Percentiles rank a stretch among this genome's conserved stretches.
These are phyloP conservation scores for Tillandsia leiboldiana DNA, from an alignment of 176 grass and related monocot species.

Conservation along the genomic window DNA sequence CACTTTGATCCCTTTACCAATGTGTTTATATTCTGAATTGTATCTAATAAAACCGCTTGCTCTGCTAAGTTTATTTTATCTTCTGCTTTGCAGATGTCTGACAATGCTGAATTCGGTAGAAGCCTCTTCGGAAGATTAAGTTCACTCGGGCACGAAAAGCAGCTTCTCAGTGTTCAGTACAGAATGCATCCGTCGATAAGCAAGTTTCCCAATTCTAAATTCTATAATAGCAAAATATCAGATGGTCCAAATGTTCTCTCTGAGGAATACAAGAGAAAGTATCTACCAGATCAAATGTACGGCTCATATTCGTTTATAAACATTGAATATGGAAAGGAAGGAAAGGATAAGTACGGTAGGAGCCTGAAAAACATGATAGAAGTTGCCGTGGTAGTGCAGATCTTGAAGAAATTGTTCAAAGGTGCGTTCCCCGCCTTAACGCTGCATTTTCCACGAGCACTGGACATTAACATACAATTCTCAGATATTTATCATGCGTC, in stretches of 20 bases:
- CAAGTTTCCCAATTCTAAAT: conserved; percentile 57
- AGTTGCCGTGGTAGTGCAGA: conserved; percentile 23
- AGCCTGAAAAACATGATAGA: conserved; percentile 62
- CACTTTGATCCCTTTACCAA: neutral
- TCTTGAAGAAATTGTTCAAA: conserved; percentile 38
- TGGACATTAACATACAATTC: too few relatives aligned
- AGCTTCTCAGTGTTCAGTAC: conserved; percentile 69
- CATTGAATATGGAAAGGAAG: conserved; percentile 45
- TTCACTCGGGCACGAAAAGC: conserved; percentile 56
- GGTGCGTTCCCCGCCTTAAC: conserved; percentile 16
- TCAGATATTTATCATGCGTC: too few relatives aligned
- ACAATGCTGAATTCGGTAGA: conserved; percentile 54
- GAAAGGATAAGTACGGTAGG: conserved; percentile 28
- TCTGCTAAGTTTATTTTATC: too few relatives aligned
- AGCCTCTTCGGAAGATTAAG: conserved; percentile 70
- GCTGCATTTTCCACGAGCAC: neutral
- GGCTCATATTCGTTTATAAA: conserved; percentile 69
- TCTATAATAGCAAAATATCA: conserved; percentile 53
- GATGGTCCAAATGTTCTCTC: conserved; percentile 59
- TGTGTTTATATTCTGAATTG: neutral
- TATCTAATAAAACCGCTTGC: neutral
- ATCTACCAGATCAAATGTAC: conserved; percentile 47
- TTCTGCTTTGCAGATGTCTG: conserved; percentile 31
- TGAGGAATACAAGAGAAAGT: conserved; percentile 32
- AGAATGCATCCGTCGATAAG: conserved; percentile 86